phyloP scores from a whole-genome alignment of 257 asterid species.

The Knoxia roxburghii region DNA sequence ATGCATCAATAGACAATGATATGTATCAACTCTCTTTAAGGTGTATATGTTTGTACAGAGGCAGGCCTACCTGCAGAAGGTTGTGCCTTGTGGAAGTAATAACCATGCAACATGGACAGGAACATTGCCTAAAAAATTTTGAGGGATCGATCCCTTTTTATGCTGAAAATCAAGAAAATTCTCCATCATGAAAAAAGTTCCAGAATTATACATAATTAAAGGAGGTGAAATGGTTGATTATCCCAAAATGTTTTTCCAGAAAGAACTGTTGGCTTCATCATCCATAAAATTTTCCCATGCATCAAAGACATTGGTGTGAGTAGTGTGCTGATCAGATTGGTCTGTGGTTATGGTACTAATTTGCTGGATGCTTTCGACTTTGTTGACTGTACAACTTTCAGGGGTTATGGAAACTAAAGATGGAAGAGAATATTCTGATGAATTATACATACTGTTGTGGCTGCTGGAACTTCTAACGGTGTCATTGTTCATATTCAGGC shows the following conservation, averaged over 20 bases:
- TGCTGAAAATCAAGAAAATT: neutral
- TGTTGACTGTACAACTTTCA: constrained; percentile 20
- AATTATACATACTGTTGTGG: neutral
- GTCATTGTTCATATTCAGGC: neutral
- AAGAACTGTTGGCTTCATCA: constrained; percentile 35
- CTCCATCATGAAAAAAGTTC: neutral
- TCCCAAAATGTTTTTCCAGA: constrained; percentile 40
- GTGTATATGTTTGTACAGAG: constrained; percentile 4
- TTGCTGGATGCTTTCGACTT: constrained; percentile 9
- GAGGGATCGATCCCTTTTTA: neutral
- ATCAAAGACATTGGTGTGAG: constrained; percentile 7
- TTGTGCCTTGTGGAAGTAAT: neutral
- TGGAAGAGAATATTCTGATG: constrained; percentile 40
- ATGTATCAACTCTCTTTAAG: neutral
- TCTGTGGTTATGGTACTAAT: constrained; percentile 1
- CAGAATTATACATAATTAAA: neutral
- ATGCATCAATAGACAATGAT: constrained; percentile 4
- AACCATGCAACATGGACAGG: neutral
- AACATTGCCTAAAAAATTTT: neutral
- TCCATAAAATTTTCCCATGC: constrained; percentile 21
- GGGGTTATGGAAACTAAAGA: constrained; percentile 26
- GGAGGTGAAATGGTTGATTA: constrained; percentile 12
- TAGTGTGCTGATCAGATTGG: neutral
- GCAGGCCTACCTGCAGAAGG: neutral
- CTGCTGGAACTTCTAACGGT: neutral